Evolutionary conservation across 441 rosid species (phyloP).

Genomic region (Erodium trifolium): DNA sequence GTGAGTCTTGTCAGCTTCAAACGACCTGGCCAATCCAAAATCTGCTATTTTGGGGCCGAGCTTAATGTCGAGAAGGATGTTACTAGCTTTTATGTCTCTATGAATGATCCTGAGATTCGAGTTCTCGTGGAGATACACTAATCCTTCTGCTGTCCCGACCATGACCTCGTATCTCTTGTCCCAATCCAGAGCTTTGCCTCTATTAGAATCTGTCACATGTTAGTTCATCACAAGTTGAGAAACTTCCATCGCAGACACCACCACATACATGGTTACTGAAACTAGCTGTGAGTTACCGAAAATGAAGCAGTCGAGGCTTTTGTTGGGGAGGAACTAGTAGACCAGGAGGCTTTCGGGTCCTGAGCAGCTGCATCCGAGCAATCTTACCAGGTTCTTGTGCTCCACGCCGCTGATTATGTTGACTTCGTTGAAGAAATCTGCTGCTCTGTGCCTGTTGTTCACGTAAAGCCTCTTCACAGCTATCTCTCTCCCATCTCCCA

Average conservation of each 20-base stretch:
- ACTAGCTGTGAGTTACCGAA: constrained; percentile 38
- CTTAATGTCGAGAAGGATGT: constrained; percentile 49
- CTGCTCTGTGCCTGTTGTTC: constrained; percentile 79
- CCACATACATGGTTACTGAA: not conserved
- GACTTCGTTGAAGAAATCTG: constrained; percentile 85
- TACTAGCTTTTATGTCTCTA: too few relatives aligned
- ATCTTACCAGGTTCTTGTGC: constrained; percentile 84
- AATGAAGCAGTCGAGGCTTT: too few relatives aligned
- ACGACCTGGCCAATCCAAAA: constrained; percentile 87
- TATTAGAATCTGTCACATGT: constrained; percentile 45
- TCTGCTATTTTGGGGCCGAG: constrained; percentile 85
- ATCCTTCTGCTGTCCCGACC: constrained; percentile 75
- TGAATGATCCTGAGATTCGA: constrained; percentile 30
- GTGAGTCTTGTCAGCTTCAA: constrained; percentile 79
- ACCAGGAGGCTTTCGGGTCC: constrained; percentile 61
- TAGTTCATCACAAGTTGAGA: not conserved
- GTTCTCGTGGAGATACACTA: constrained; percentile 75
- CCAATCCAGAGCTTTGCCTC: constrained; percentile 63
- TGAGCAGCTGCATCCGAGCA: constrained; percentile 79
- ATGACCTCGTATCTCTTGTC: constrained; percentile 49
- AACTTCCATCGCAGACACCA: not conserved
- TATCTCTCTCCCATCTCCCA: constrained; percentile 79
- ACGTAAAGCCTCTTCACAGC: constrained; percentile 89
- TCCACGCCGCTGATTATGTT: constrained; percentile 77
- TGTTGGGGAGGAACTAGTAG: too few relatives aligned